Evolutionary conservation across 148 eudicot genomes (phyloP).

Genomic region (Linanthus parryae): DNA sequence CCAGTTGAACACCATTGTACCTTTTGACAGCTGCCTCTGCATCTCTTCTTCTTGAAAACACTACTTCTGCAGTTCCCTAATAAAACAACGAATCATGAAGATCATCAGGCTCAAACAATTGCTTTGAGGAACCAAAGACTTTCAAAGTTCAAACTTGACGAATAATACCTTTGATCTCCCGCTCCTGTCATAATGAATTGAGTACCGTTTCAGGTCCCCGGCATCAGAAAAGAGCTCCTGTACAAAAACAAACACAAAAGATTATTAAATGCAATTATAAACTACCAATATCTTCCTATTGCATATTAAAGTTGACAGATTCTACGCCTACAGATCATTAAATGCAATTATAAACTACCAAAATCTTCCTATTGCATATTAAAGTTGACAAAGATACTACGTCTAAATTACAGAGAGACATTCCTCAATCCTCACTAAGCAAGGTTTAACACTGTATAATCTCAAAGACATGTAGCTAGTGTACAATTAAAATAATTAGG

Average conservation of each 20-base stretch:
- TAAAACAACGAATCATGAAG: slow-evolving; percentile 15
- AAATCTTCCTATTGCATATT: too few relatives aligned
- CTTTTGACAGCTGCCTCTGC: slow-evolving; percentile 40
- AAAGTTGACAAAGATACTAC: too few relatives aligned
- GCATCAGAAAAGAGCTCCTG: slow-evolving; percentile 39
- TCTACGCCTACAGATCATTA: too few relatives aligned
- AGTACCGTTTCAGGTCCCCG: slow-evolving; percentile 30
- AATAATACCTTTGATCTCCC: slow-evolving; percentile 39
- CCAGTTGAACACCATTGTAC: slow-evolving; percentile 40
- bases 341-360: too few relatives aligned
- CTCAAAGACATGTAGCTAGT: too few relatives aligned
- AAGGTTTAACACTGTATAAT: too few relatives aligned
- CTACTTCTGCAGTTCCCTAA: slow-evolving; percentile 48
- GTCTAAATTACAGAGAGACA: too few relatives aligned
- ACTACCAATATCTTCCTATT: too few relatives aligned
- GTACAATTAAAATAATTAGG: too few relatives aligned
- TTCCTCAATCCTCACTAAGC: too few relatives aligned
- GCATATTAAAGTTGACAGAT: too few relatives aligned
- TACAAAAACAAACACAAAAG: background rate
- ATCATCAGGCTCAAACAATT: slow-evolving; percentile 12
- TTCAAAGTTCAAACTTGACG: slow-evolving; percentile 21
- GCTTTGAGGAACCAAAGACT: slow-evolving; percentile 5
- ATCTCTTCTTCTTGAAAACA: slow-evolving; percentile 31
- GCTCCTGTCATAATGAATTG: slow-evolving; percentile 35
- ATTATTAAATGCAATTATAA: too few relatives aligned